Percentiles rank a stretch among this genome's conserved stretches.
Evolutionary conservation across 2,329 filamentous ascomycete species (phyloP).

Genomic region (Penicillium sp.): DNA sequence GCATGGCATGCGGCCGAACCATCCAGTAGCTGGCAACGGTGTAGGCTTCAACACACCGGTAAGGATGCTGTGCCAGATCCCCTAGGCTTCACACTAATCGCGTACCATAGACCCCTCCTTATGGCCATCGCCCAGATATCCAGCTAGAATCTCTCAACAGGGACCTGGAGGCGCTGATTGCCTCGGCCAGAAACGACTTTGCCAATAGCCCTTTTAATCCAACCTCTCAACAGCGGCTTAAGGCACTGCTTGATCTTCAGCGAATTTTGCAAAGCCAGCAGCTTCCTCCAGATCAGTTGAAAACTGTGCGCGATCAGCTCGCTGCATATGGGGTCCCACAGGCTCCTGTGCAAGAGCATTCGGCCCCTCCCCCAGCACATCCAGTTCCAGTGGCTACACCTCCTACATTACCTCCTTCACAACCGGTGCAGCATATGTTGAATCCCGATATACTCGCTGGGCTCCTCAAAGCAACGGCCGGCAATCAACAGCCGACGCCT

Average conservation of each 20-base stretch:
- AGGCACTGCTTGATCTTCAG: constrained; percentile 82
- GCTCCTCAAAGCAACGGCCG: constrained; percentile 45
- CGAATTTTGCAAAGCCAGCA: constrained; percentile 73
- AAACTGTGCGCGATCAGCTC: constrained; percentile 81
- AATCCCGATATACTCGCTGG: constrained; percentile 46
- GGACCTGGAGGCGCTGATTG: constrained; percentile 78
- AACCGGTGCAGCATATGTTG: constrained; percentile 38
- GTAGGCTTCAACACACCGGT: constrained; percentile 19
- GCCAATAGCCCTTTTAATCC: constrained; percentile 72
- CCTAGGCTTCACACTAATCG: constrained; percentile 9
- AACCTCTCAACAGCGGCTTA: constrained; percentile 73
- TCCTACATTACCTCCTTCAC: constrained; percentile 33
- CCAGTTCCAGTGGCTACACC: constrained; percentile 43
- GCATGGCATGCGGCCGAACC: constrained; percentile 37
- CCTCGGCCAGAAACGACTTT: constrained; percentile 69
- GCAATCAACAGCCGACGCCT: constrained; percentile 39
- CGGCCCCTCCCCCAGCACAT: constrained; percentile 26
- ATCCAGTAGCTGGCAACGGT: constrained; percentile 31
- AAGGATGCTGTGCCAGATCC: neutral
- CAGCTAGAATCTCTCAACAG: constrained; percentile 72
- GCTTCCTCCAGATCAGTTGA: constrained; percentile 76
- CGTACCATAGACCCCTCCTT: constrained; percentile 30
- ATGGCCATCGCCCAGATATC: constrained; percentile 38
- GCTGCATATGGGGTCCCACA: constrained; percentile 62
- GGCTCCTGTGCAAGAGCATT: constrained; percentile 8